Evolutionary conservation across 441 rosid genomes (phyloP), one percentile per base, ranked within the genome.

Genomic region (Populus tomentosa): DNA sequence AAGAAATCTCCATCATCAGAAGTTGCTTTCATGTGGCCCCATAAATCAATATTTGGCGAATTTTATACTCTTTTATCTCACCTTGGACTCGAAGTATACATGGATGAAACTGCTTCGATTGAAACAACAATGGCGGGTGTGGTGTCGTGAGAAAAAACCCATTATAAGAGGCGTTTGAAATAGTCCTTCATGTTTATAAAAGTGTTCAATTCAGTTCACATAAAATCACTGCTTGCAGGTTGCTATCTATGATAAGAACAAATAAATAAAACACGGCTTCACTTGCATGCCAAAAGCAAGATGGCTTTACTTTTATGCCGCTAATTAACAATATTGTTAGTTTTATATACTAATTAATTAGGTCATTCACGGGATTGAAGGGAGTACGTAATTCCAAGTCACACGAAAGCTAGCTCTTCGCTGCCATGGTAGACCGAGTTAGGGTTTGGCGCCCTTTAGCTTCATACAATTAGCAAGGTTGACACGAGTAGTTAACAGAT

Each of bases 81-180:
- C 36, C 66, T 70, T 64, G 61, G 66, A 26, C 67, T 77, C 50
- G 2, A 2, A 23, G 62, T 42, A 20, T 72, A 40, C 32, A 30
- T 30, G 77, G 79, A 42, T 42, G 50, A 10, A 42, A 42, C 50
- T 42, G 72, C 77, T 73, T 75, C n/a, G 69, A 78, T 53, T 56
- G 40, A 18, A 68, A 61, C 69, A 24, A 72, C 18, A 3, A 36
- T 36, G 6, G 69, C 2, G 28, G 69, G 69, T 21, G 69, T 53
- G 61, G 61, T 16, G 61, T 53, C n/a, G 36, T 65, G 28, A 56
- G 13, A 5, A 14, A 18, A 56, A 16, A 56, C 63, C 18, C 10
- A 56, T 30, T 28, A 38, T 36, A 38, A 38, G 42, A 38, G 42
- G 2, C 7, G 42, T 38, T 38, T 38, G 42, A 10, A 38, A 38